Evolutionary conservation across 2,329 filamentous ascomycete genomes (phyloP).

Genomic region (Tolypocladium inflatum): DNA sequence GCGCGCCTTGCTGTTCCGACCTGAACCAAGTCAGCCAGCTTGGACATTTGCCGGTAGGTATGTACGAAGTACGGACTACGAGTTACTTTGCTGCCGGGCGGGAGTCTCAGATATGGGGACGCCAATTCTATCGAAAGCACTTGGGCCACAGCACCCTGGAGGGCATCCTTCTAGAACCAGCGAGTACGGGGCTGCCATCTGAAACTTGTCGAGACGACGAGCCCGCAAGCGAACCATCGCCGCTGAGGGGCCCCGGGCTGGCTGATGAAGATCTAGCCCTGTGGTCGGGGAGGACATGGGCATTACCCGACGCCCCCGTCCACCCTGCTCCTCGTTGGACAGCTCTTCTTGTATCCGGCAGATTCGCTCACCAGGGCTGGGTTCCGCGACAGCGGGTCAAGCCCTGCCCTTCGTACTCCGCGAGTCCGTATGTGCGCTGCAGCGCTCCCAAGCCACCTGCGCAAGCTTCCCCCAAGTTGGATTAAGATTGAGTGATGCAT

Average conservation of each 20-base stretch:
- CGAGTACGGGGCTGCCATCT: background rate
- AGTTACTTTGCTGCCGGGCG: background rate
- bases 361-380: background rate
- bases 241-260: background rate
- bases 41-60: background rate
- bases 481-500: background rate
- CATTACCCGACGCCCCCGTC: background rate
- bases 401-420: background rate
- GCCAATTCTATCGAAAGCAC: background rate
- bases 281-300: background rate
- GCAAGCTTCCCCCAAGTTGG: background rate
- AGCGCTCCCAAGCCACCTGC: background rate
- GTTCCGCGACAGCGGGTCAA: background rate
- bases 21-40: background rate
- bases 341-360: background rate
- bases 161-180: background rate
- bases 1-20: background rate
- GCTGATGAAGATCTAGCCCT: background rate
- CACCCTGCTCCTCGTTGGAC: background rate
- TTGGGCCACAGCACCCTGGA: background rate
- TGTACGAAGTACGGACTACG: background rate
- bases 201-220: background rate
- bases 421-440: background rate
- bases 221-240: background rate
- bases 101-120: background rate